A percentile compares a stretch with the other conserved stretches of the same genome.
phyloP scores from a whole-genome alignment of 2,329 filamentous ascomycete genomes.

The Phoma sp. region DNA sequence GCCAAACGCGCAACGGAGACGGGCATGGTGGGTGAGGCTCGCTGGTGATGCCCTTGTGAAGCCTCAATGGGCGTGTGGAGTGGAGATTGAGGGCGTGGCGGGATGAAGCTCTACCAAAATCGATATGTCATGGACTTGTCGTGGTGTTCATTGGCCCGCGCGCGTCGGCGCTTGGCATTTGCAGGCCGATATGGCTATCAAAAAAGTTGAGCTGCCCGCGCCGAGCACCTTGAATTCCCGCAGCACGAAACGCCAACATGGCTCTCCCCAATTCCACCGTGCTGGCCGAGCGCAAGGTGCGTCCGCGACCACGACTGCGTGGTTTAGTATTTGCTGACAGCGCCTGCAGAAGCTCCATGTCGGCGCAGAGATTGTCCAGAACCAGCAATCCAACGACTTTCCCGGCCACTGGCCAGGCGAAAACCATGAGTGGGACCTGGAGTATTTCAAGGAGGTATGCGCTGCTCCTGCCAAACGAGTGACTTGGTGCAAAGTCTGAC shows the following conservation, averaged over 20 bases:
- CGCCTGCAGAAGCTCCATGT: conserved; percentile 75
- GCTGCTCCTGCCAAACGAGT: neutral
- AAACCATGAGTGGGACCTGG: conserved; percentile 78
- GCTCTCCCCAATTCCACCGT: conserved; percentile 56
- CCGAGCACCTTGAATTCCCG: conserved; percentile 11
- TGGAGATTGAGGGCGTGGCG: conserved; percentile 41
- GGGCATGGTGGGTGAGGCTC: conserved; percentile 64
- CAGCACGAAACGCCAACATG: conserved; percentile 46
- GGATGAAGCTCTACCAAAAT: conserved; percentile 34
- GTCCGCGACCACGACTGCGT: conserved; percentile 27
- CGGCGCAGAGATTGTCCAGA: conserved; percentile 86
- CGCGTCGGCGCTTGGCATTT: conserved; percentile 30
- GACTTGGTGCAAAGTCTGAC: neutral
- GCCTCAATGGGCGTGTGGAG: conserved; percentile 46
- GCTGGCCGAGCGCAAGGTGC: conserved; percentile 66
- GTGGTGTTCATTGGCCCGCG: conserved; percentile 34
- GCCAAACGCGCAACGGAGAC: conserved; percentile 74
- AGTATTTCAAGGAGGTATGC: conserved; percentile 68
- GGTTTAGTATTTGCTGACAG: conserved; percentile 11
- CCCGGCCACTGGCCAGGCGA: conserved; percentile 90
- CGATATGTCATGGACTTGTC: conserved; percentile 29
- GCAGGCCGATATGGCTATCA: conserved; percentile 2
- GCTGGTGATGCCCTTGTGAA: conserved; percentile 36
- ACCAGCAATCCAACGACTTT: conserved; percentile 89
- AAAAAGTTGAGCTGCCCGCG: conserved; percentile 22